Percentiles rank a stretch among this genome's conserved stretches.
Evolutionary conservation across 345 rosid species (phyloP).

Genomic region (Dipteronia dyeriana): DNA sequence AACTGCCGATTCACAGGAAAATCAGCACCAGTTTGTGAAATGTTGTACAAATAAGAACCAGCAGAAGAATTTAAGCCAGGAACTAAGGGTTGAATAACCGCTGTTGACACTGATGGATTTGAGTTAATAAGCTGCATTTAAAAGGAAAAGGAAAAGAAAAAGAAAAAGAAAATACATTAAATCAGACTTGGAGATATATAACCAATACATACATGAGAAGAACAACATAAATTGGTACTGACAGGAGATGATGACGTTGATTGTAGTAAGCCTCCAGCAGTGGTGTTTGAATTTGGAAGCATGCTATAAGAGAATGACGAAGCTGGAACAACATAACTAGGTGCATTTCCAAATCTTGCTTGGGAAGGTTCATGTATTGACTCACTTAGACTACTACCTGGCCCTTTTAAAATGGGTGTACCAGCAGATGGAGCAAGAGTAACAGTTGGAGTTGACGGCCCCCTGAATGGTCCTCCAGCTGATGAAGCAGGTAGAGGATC

Average conservation of each 20-base stretch:
- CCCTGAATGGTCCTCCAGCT: conserved; percentile 13
- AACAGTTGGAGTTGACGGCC: conserved; percentile 11
- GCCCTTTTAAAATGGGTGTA: conserved; percentile 7
- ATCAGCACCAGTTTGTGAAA: conserved; percentile 24
- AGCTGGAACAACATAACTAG: conserved; percentile 24
- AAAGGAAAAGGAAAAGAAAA: neutral
- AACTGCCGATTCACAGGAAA: conserved; percentile 22
- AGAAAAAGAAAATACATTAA: neutral
- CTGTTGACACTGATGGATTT: conserved; percentile 20
- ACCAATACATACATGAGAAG: neutral
- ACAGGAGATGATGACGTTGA: conserved; percentile 12
- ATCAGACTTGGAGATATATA: neutral
- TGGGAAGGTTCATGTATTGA: conserved; percentile 23
- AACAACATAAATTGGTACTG: conserved; percentile 10
- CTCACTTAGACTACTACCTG: conserved; percentile 8
- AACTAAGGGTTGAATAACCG: conserved; percentile 13
- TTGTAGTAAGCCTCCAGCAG: conserved; percentile 15
- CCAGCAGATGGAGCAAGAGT: conserved; percentile 11
- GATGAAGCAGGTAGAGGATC: conserved; percentile 12
- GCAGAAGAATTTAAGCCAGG: conserved; percentile 23
- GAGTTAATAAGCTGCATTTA: conserved; percentile 26
- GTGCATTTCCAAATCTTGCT: conserved; percentile 22
- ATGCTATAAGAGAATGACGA: conserved; percentile 29
- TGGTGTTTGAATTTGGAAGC: conserved; percentile 14
- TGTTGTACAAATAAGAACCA: conserved; percentile 20